phyloP scores from a whole-genome alignment of 192 early-diverging fungal species.

The Gonapodya sp. region DNA sequence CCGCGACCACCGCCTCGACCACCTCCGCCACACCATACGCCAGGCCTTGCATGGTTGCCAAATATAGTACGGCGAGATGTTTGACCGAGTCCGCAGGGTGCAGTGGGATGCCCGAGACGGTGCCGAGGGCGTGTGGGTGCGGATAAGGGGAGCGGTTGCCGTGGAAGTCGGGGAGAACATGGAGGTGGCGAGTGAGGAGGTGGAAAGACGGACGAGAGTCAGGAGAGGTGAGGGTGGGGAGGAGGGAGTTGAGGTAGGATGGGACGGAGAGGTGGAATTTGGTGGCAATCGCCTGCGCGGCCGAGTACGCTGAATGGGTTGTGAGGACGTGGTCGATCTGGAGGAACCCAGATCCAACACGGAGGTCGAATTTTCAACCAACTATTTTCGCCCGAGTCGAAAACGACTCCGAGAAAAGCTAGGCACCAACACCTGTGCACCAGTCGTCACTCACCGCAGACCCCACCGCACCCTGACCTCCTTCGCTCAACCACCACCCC shows the following conservation, averaged over 20 bases:
- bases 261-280: constrained; percentile 26
- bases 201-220: constrained; percentile 14
- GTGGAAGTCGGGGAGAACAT: constrained; percentile 68
- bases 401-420: no score
- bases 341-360: no score
- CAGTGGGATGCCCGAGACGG: constrained; percentile 40
- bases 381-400: no score
- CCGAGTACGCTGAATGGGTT: constrained; percentile 41
- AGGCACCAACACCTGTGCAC: no score
- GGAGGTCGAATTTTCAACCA: no score
- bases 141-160: constrained; percentile 65
- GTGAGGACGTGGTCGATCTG: constrained; percentile 49
- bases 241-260: constrained; percentile 35
- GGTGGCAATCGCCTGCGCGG: constrained; percentile 21
- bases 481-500: constrained; percentile 50
- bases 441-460: neutral
- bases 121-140: constrained; percentile 51
- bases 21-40: constrained; percentile 57
- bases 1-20: constrained; percentile 32
- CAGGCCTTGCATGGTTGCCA: constrained; percentile 49
- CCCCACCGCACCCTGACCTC: constrained; percentile 56
- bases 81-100: constrained; percentile 29
- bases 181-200: constrained; percentile 26
- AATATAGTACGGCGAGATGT: constrained; percentile 41
- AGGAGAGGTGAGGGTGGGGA: constrained; percentile 18